Evolutionary conservation across 805 yeast species (phyloP).

Genomic region (Monosporozyma solicola): DNA sequence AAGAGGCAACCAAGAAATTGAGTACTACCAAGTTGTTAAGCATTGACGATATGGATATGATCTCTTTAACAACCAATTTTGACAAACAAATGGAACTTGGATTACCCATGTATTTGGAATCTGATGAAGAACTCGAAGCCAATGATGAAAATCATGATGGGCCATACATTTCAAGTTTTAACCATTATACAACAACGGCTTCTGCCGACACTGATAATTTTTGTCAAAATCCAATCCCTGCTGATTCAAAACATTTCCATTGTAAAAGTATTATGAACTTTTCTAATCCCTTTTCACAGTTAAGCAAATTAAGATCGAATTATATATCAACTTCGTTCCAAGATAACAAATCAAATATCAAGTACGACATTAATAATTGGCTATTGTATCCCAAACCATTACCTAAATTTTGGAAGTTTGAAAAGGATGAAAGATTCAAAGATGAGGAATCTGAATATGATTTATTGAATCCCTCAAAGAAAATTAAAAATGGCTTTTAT

Average conservation of each 20-base stretch:
- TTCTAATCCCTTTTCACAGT: slow-evolving; percentile 11
- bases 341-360: slow-evolving; percentile 61
- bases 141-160: slow-evolving; percentile 5
- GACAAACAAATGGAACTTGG: slow-evolving; percentile 28
- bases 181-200: not conserved
- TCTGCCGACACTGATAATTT: not conserved
- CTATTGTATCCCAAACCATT: slow-evolving; percentile 72
- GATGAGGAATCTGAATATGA: slow-evolving; percentile 14
- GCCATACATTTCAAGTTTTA: not conserved
- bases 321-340: slow-evolving; percentile 61
- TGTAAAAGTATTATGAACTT: slow-evolving; percentile 8
- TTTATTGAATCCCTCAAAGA: not conserved
- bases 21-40: slow-evolving; percentile 6
- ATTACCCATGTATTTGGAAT: slow-evolving; percentile 25
- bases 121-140: slow-evolving; percentile 7
- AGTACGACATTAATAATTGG: slow-evolving; percentile 56
- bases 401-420: slow-evolving; percentile 36
- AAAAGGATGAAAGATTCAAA: slow-evolving; percentile 23
- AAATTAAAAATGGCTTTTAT: slow-evolving; percentile 4
- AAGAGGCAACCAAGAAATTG: slow-evolving; percentile 2
- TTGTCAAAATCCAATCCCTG: slow-evolving; percentile 4
- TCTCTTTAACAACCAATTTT: slow-evolving; percentile 21
- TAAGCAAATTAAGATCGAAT: slow-evolving; percentile 49
- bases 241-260: slow-evolving; percentile 9
- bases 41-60: slow-evolving; percentile 28